Evolutionary conservation across 2,329 filamentous ascomycete species (phyloP), one percentile per base, ranked within the genome.

Genomic region (Aspergillus ibericus): DNA sequence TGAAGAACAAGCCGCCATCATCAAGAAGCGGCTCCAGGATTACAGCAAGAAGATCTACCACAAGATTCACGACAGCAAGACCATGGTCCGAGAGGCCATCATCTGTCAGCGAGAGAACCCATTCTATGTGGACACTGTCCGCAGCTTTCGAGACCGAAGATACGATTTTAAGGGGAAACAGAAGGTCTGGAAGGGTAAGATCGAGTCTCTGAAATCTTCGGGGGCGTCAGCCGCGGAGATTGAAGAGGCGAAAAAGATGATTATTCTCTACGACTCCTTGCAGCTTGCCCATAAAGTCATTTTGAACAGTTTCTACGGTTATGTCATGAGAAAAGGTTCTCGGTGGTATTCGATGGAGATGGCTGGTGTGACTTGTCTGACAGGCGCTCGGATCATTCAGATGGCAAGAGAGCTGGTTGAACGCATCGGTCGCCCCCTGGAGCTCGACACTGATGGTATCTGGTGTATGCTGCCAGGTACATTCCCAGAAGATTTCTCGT

Each of bases 41-140:
- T 99, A 96, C 79, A 96, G 92, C 70, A 96, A 98, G 75, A 99
- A 99, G 78, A 96, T 99, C 63, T 99, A 99, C 72, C 95, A 99
- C 82, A 99, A 98, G 75, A 98, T 99, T 59, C 93, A 96, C 75
- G 95, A 98, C 62, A 90, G 91, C 12, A 96, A 89, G 51, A 98
- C 91, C 0, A 95, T 96, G 59, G 89, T 95, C 62, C 87, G 93
- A 55, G 95, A 99, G 75, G 95, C 96, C 10, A 97, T 99, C 72
- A 98, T 99, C 69, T 99, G 95, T 70, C 95, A 99, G 72, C 86
- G 95, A 63, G 95, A 99, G 72, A 99, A 99, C 61, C 95, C 95
- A 0, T 99, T 99, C 74, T 99, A 99, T 70, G 93, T 99, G 68
- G 86, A 99, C 72, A 99, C 95, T 0, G 95, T 99, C 53, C 89